phyloP scores from a whole-genome alignment of 352 stramenopile species.

The Pythium scleroteichum region DNA sequence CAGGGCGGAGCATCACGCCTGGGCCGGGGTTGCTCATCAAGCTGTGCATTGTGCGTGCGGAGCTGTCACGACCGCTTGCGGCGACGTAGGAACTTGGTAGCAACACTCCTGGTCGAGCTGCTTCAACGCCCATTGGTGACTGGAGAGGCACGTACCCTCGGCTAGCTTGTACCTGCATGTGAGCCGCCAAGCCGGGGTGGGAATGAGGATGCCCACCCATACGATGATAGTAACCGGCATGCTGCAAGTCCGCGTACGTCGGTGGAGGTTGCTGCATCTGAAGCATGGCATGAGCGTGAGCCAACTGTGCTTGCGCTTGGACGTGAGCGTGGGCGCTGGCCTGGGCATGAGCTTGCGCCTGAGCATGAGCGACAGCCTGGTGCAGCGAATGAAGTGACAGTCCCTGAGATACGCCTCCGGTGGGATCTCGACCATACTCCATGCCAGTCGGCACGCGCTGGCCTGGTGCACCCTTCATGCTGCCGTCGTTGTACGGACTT shows the following conservation, averaged over 20 bases:
- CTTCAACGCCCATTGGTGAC: slow-evolving; percentile 4
- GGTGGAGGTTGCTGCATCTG: slow-evolving; percentile 47
- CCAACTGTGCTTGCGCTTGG: slow-evolving; percentile 47
- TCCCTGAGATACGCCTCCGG: slow-evolving; percentile 35
- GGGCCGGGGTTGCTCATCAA: slow-evolving; percentile 37
- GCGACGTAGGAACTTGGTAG: slow-evolving; percentile 16
- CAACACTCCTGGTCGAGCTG: slow-evolving; percentile 3
- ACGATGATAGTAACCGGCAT: slow-evolving; percentile 54
- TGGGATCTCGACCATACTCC: slow-evolving; percentile 27
- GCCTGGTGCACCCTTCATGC: slow-evolving; percentile 33
- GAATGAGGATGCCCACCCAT: slow-evolving; percentile 33
- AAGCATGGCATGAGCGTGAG: slow-evolving; percentile 39
- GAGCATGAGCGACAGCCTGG: slow-evolving; percentile 34
- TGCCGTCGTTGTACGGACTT: slow-evolving; percentile 53
- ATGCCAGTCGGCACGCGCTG: slow-evolving; percentile 2
- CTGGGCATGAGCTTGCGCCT: slow-evolving; percentile 32
- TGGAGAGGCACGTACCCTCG: slow-evolving; percentile 24
- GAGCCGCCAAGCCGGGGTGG: slow-evolving; percentile 26
- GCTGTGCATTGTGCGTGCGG: slow-evolving; percentile 58
- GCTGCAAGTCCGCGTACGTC: slow-evolving; percentile 48
- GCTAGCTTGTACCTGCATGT: slow-evolving; percentile 16
- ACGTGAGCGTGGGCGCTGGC: slow-evolving; percentile 38
- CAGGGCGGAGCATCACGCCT: slow-evolving; percentile 16
- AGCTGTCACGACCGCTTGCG: slow-evolving; percentile 34
- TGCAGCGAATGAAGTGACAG: slow-evolving; percentile 66